These are phyloP conservation scores for Podospora didyma DNA, from an alignment of 495 filamentous ascomycete genomes.

Conservation along the genomic window DNA sequence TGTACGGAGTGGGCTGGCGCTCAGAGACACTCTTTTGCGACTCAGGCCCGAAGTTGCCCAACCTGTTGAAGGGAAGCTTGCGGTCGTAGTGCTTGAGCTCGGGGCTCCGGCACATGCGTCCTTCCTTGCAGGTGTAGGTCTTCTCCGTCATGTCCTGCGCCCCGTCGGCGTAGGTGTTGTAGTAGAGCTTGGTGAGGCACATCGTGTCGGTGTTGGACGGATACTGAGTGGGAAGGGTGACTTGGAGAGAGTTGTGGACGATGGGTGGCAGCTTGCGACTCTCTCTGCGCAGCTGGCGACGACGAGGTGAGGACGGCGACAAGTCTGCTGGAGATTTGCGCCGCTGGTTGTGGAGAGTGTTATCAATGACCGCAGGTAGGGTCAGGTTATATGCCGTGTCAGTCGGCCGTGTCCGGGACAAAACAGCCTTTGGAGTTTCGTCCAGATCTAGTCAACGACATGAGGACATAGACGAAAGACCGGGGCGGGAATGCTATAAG, in stretches of 20 bases:
- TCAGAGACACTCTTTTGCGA: constrained; percentile 17
- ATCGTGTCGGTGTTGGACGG: constrained; percentile 32
- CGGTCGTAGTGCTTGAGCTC: constrained; percentile 24
- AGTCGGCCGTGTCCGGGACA: constrained; percentile 42
- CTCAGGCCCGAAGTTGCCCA: constrained; percentile 19
- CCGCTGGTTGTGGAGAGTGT: constrained; percentile 23
- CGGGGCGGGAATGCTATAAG: constrained; percentile 4
- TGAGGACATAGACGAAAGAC: constrained; percentile 31
- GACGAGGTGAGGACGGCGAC: constrained; percentile 4
- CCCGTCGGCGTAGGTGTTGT: constrained; percentile 31
- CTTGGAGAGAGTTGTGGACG: constrained; percentile 18
- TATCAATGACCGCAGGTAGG: constrained; percentile 26
- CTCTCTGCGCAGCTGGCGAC: constrained; percentile 4
- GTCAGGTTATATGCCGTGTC: constrained; percentile 19
- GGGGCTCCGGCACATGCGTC: constrained; percentile 19
- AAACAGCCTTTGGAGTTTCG: constrained; percentile 29
- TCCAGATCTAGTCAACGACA: constrained; percentile 37
- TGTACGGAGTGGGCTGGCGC: constrained; percentile 20
- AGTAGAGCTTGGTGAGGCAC: constrained; percentile 39
- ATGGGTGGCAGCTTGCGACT: constrained; percentile 13
- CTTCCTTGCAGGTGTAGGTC: constrained; percentile 23
- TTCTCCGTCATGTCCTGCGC: constrained; percentile 26
- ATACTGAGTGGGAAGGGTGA: constrained; percentile 3
- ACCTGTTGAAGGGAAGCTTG: constrained; percentile 24
- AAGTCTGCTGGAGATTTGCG: constrained; percentile 17